phyloP scores from a whole-genome alignment of 768 basidiomycete species.

The Dacryopinax primogenitus region DNA sequence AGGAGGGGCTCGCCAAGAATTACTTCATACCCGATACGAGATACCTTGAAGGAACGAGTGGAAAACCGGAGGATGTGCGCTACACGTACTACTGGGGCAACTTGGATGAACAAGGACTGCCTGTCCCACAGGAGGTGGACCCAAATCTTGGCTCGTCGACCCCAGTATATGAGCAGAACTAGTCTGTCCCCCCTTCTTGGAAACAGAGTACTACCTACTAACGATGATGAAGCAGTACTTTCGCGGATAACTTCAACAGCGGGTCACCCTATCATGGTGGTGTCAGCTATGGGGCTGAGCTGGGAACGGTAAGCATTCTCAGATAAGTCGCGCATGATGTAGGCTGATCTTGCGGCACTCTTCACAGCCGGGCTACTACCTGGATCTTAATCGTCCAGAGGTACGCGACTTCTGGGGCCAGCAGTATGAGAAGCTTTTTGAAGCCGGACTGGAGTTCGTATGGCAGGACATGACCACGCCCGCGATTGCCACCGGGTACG shows the following conservation, averaged over 20 bases:
- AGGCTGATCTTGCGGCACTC: neutral
- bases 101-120: neutral
- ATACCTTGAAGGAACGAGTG: neutral
- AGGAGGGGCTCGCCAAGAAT: neutral
- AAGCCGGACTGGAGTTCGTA: constrained; percentile 4
- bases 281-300: neutral
- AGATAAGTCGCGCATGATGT: neutral
- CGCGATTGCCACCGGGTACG: constrained; percentile 2
- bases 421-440: constrained; percentile 7
- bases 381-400: neutral
- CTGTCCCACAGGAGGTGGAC: neutral
- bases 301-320: neutral
- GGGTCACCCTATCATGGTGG: neutral
- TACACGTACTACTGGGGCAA: constrained; percentile 7
- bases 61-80: neutral
- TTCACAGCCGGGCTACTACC: neutral
- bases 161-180: neutral
- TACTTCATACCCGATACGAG: neutral
- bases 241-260: constrained; percentile 4
- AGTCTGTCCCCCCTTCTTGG: neutral
- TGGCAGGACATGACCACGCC: constrained; percentile 7
- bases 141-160: neutral
- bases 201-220: neutral
- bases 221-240: neutral
- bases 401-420: neutral